Base-by-base conservation (phyloP, 352 stramenopile genomes). In the Phytopythium vexans region DNA sequence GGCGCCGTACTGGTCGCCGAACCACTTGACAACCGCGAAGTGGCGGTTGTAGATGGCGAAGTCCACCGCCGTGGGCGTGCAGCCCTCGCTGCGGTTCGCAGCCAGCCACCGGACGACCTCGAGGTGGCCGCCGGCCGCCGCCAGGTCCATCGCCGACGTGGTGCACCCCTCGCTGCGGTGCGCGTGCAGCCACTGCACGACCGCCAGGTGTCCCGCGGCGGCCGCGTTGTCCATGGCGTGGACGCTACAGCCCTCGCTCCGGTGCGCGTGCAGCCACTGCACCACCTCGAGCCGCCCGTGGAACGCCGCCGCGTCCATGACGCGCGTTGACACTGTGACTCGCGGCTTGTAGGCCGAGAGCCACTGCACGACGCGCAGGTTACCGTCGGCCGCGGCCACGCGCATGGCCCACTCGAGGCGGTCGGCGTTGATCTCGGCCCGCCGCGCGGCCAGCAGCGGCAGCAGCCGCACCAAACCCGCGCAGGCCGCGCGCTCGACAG, bases 281-380 rank as follows among this genome's bases (percentile, higher is more conserved):
- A 90, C 57, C n/a, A 87, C 54, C 1, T 69, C 43, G 6, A 85
- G 54, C 47, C 78, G 75, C 0, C 80, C 80, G 35, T 66, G 64
- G 47, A 82, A 77, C n/a, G 80, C 80, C 10, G 80, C 80, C 33
- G 79, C 78, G 68, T 90, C 80, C 77, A 90, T 88, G 6, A 80
- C 69, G 21, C 56, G 53, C 11, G 67, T 69, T 34, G 72, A 77
- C 34, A 71, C 62, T 31, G 56, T 64, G 34, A 57, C 47, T 6
- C 77, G 41, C 2, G 64, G 62, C 10, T 60, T 39, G 45, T 79
- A 75, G 4, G 49, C 61, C 14, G 53, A 65, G 16, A 83, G 61
- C 66, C 70, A 81, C 52, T 74, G 52, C 11, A 83, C 42, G 10
- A 74, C 58, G 15, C 37, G 15, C 12, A 82, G 47, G 31, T 68